Base-by-base conservation (phyloP, 805 yeast genomes). In the Cyberlindnera galapagoensis region DNA sequence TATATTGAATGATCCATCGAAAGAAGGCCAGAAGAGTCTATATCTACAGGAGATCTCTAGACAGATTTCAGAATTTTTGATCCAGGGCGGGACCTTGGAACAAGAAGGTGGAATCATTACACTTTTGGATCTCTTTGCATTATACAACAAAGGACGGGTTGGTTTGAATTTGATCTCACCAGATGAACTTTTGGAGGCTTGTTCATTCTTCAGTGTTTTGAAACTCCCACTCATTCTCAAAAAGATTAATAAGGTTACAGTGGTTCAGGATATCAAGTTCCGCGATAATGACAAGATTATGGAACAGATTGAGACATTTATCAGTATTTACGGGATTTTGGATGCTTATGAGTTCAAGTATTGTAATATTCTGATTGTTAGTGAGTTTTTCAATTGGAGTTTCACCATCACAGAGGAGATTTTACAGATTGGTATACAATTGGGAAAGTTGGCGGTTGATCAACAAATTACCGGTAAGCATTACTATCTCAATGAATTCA, bases 51-150 rank as follows among this genome's bases (percentile, higher is more conserved):
- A 86, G 47, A 59, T 86, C 12, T 73, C 96, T 0, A 67, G 95
- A 33, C 88, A 85, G 47, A 51, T 90, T 3, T 77, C 85, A 24
- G 95, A 83, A 45, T 87, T 75, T 53, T 60, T 83, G 8, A 57
- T 62, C 8, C 54, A 56, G 40, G 49, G 60, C 38, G 51, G 73
- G 30, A 46, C 76, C 16, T 44, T 77, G 35, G 65, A 60, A 24
- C 62, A 60, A 21, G 68, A 67, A 29, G 78, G 79, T 27, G 84
- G 82, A 3, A 60, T 76, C 13, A 61, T 81, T 10, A 66, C 85
- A 0, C 44, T 80, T 21, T 67, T 72, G 31, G 90, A 81, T 44
- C 49, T 81, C 13, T 82, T 67, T 53, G 74, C 79, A 0, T 42
- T 74, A 17, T 81, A 76, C 56, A 81, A 81, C 43, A 63, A 80